These are phyloP conservation scores for Colletotrichum sp. DNA, from an alignment of 2,329 filamentous ascomycete genomes.

Conservation along the genomic window DNA sequence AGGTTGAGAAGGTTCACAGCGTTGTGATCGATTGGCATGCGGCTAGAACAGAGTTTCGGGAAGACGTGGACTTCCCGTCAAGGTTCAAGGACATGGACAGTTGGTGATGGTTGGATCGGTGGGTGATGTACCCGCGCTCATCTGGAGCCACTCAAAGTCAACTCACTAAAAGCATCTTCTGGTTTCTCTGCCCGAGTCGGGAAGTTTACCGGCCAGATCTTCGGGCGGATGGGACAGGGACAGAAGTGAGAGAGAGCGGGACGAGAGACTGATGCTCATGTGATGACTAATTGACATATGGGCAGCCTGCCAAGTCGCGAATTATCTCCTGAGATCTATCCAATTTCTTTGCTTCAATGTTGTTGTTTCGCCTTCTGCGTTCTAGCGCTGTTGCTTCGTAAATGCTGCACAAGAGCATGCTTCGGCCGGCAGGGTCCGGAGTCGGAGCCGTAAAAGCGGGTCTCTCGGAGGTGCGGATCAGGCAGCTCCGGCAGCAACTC, in stretches of 20 bases:
- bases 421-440: neutral
- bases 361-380: neutral
- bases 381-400: neutral
- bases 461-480: neutral
- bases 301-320: neutral
- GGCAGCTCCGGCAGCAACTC: neutral
- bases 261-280: neutral
- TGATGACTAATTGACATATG: neutral
- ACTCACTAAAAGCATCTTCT: neutral
- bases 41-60: neutral
- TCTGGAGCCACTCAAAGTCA: neutral
- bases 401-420: neutral
- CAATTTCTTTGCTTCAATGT: no score
- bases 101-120: neutral
- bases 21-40: neutral
- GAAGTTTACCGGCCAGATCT: neutral
- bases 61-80: neutral
- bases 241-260: neutral
- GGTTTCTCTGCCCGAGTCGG: neutral
- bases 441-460: neutral
- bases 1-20: neutral
- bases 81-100: neutral
- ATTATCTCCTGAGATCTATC: no score
- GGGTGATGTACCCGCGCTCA: neutral
- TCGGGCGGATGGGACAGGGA: neutral